Evolutionary conservation across 139 green algal species (phyloP).

Genomic region (Zygnema circumcarinatum): DNA sequence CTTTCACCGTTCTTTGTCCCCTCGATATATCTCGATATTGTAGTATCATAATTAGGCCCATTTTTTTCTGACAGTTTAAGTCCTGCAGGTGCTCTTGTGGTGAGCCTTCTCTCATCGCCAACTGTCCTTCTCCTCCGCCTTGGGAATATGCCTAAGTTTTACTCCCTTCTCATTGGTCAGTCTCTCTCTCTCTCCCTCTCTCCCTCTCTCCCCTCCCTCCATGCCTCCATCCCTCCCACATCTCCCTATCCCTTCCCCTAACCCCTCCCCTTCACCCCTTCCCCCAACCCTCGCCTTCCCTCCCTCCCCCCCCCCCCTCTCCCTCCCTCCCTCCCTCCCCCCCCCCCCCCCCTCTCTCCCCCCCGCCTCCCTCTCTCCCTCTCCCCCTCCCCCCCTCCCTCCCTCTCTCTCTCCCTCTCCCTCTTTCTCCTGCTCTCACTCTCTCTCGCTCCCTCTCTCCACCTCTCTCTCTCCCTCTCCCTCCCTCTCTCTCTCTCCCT

Average conservation of each 20-base stretch:
- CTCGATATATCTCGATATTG: too few species aligned
- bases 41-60: too few species aligned
- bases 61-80: too few species aligned
- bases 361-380: too few species aligned
- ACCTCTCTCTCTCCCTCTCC: neutral
- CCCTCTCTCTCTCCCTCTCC: neutral
- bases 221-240: neutral
- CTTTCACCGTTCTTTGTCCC: too few species aligned
- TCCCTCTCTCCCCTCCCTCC: neutral
- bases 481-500: neutral
- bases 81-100: conserved; percentile 17
- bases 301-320: neutral
- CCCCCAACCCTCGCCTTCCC: neutral
- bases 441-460: neutral
- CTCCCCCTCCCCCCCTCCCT: too few species aligned
- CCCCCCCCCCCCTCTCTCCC: too few species aligned
- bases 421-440: neutral
- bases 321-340: neutral
- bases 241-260: neutral
- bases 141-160: conserved; percentile 27
- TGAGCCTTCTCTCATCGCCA: neutral
- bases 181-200: neutral
- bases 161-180: neutral
- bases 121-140: neutral
- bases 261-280: neutral